These are phyloP conservation scores for Suillus tomentosus DNA, from an alignment of 768 basidiomycete genomes.

Conservation along the genomic window DNA sequence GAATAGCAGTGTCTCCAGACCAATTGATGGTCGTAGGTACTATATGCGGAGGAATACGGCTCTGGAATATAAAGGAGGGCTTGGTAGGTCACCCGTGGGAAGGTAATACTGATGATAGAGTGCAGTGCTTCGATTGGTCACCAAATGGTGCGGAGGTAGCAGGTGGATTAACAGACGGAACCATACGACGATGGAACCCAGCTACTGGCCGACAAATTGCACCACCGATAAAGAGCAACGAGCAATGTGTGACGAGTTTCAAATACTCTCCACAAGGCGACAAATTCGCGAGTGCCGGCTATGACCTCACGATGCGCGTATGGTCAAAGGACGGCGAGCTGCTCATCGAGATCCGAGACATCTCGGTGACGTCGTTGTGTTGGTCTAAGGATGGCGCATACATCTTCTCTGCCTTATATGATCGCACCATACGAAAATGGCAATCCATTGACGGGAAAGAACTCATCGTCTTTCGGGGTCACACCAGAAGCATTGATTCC, in stretches of 20 bases:
- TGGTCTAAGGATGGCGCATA: slow-evolving; percentile 3
- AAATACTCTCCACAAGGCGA: slow-evolving; percentile 5
- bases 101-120: background rate
- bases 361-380: background rate
- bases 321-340: slow-evolving; percentile 2
- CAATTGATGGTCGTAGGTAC: background rate
- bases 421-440: background rate
- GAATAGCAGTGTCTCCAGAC: background rate
- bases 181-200: slow-evolving; percentile 19
- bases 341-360: slow-evolving; percentile 2
- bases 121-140: slow-evolving; percentile 17
- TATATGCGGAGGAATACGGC: background rate
- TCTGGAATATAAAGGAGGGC: background rate
- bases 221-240: background rate
- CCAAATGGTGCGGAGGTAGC: slow-evolving; percentile 16
- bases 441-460: background rate
- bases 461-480: background rate
- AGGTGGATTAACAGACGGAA: slow-evolving; percentile 10
- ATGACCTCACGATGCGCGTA: background rate
- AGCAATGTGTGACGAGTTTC: too few relatives aligned
- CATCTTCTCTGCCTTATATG: background rate
- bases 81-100: background rate
- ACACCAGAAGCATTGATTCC: background rate
- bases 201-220: background rate
- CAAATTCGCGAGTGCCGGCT: background rate